Evolutionary conservation across 2,329 filamentous ascomycete species (phyloP), one percentile per base, ranked within the genome.

Genomic region (Penicillium sp.): DNA sequence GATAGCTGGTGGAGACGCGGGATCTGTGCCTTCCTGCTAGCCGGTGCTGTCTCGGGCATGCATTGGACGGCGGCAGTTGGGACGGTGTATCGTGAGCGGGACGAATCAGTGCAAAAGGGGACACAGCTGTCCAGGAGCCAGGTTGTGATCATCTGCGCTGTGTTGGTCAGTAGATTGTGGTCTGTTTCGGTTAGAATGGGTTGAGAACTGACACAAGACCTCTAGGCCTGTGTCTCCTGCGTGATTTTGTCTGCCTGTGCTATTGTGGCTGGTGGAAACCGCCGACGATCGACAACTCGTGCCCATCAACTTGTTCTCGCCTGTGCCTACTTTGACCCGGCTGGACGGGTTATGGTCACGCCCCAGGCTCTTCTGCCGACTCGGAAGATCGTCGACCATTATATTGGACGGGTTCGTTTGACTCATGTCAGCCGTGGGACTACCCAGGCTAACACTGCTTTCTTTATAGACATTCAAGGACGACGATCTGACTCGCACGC

Each of bases 11-110:
- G 83, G 83, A 87, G 87, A 59, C 75, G 87, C 43, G 65, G 76
- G 7, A 54, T 81, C 2, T 86, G 82, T 45, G 84, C 83, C 7
- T 67, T 80, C 31, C 64, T 89, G 13, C 73, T 94, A 27, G 84
- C 86, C 7, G 73, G 78, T 11, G 86, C 84, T 27, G 85, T 93
- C 2, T 89, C 83, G 7, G 86, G 86, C 1, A 93, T 94, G 87
- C 87, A 94, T 66, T 94, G 87, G 84, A 84, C 84, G 40, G 87
- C 84, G 20, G 77, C 83, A 3, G 75, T 79, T 8, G 86, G 86
- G 11, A 93, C 86, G 3, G 61, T 65, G 7, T 93, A 90, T 60
- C 74, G 73, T 29, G 64, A 87, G 36, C 63, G 75, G 48, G 59
- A 72, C 30, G 60, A 75, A 36, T 69, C 71, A 33, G 50, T 68